Evolutionary conservation across 129 eudicot species (phyloP), one percentile per base, ranked within the genome.

Genomic region (Solidago caesia): DNA sequence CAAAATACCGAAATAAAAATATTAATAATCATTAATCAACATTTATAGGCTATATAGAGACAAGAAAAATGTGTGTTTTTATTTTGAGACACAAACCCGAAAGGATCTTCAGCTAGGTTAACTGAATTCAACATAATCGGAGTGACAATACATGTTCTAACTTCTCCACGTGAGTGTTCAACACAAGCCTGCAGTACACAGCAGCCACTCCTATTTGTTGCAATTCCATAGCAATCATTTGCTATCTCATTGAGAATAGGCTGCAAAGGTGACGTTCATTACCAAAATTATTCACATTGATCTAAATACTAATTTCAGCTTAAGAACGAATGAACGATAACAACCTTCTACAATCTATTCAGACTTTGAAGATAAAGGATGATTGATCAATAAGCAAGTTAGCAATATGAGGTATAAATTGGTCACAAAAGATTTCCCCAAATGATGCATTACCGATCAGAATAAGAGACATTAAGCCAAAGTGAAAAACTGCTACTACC

Each of bases 141-240:
- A 39, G 83, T 11, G 39, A 91, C 77, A 5, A 91, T 42, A n/a
- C 74, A 85, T 7, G 72, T 63, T 81, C 85, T 80, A 46, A 66
- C 74, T 75, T 80, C 83, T 57, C 91, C 88, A 8, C 64, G 66
- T 43, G 94, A 67, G 56, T 75, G 67, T 42, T 85, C 94, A 25
- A 91, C 80, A 80, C 91, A 91, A 5, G 82, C 72, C 71, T 88
- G 97, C 25, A 91, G 70, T 76, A 91, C 97, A 59, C 93, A 85
- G 77, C 97, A 91, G 5, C 97, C 97, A 49, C 86, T 84, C 79
- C 81, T 88, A 75, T 81, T 77, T 0, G 86, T 86, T 25, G 91
- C 97, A n/a, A 91, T 77, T 63, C 14, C 64, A 33, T 77, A 85
- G 82, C 91, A 91, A 66, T 88, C 67, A 2, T 70, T 46, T 16